Evolutionary conservation across 1,284 basidiomycete species (phyloP).

Genomic region (Sporisorium graminicola): DNA sequence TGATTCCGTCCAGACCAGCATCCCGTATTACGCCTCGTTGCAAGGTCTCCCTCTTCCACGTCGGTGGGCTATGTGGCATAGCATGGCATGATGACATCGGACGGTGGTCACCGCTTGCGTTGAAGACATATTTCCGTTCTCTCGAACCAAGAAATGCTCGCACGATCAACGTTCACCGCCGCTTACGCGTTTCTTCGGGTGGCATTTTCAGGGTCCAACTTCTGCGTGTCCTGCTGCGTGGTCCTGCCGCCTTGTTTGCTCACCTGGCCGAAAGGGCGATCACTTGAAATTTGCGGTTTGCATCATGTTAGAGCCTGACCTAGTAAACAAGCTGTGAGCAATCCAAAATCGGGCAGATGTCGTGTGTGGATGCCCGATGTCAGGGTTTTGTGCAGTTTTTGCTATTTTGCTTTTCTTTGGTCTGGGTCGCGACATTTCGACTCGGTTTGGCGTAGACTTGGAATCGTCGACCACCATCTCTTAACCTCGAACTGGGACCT

Average conservation of each 20-base stretch:
- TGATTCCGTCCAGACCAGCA: not conserved
- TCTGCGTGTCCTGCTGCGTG: not conserved
- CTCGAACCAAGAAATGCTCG: not conserved
- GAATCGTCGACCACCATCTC: not conserved
- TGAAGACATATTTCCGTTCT: not conserved
- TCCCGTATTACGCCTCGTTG: too few relatives aligned
- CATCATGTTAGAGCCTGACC: too few relatives aligned
- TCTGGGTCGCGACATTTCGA: not conserved
- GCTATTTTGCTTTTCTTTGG: not conserved
- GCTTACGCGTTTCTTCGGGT: slow-evolving; percentile 7
- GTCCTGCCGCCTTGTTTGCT: not conserved
- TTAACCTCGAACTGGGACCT: too few relatives aligned
- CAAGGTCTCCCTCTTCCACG: not conserved
- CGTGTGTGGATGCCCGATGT: not conserved
- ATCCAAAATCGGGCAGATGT: not conserved
- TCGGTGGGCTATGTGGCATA: not conserved
- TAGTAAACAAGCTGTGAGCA: too few relatives aligned
- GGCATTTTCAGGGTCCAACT: not conserved
- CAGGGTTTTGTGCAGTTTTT: slow-evolving; percentile 1
- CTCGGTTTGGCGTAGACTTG: not conserved
- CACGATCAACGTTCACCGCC: not conserved
- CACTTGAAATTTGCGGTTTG: too few relatives aligned
- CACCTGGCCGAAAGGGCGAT: too few relatives aligned
- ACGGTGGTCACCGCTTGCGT: not conserved
- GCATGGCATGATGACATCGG: not conserved